phyloP scores from a whole-genome alignment of 1,284 basidiomycete species.

The Ceratobasidium sp. region DNA sequence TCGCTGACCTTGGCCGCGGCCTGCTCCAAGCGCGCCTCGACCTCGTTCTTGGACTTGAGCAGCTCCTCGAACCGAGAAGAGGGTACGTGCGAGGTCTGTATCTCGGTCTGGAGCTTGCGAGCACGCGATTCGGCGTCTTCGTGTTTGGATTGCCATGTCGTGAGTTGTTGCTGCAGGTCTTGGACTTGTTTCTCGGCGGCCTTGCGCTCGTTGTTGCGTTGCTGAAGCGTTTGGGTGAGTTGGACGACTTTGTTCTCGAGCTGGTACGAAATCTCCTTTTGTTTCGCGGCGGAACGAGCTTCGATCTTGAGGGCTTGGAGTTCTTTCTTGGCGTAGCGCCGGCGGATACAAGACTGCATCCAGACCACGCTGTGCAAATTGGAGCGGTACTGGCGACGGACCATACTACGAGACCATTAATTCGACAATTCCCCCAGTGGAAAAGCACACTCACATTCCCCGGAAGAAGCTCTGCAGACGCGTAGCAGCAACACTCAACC shows the following conservation, averaged over 20 bases:
- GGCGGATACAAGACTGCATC: conserved; percentile 92
- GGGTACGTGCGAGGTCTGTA: conserved; percentile 80
- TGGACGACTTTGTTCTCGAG: conserved; percentile 99
- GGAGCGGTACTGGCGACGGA: conserved; percentile 68
- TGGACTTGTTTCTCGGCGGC: conserved; percentile 78
- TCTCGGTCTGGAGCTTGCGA: conserved; percentile 77
- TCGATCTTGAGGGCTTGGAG: conserved; percentile 86
- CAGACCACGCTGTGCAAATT: conserved; percentile 83
- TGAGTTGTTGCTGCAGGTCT: conserved; percentile 86
- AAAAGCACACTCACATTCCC: conserved; percentile 72
- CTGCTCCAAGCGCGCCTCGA: conserved; percentile 86
- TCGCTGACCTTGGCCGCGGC: conserved; percentile 78
- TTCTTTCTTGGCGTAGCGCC: conserved; percentile 87
- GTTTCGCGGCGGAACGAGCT: conserved; percentile 96
- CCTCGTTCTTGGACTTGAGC: conserved; percentile 76
- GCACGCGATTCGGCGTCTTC: conserved; percentile 86
- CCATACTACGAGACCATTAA: conserved; percentile 62
- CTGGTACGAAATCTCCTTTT: conserved; percentile 98
- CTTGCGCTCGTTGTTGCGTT: conserved; percentile 92
- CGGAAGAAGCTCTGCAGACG: conserved; percentile 87
- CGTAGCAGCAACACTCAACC: conserved; percentile 74
- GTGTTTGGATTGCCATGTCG: conserved; percentile 85
- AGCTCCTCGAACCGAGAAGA: conserved; percentile 80
- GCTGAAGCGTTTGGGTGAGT: conserved; percentile 95
- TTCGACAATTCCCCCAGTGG: background rate